Percentiles rank a stretch among this genome's conserved stretches.
These are phyloP conservation scores for Diaporthe nobilis DNA, from an alignment of 2,329 filamentous ascomycete species.

Conservation along the genomic window DNA sequence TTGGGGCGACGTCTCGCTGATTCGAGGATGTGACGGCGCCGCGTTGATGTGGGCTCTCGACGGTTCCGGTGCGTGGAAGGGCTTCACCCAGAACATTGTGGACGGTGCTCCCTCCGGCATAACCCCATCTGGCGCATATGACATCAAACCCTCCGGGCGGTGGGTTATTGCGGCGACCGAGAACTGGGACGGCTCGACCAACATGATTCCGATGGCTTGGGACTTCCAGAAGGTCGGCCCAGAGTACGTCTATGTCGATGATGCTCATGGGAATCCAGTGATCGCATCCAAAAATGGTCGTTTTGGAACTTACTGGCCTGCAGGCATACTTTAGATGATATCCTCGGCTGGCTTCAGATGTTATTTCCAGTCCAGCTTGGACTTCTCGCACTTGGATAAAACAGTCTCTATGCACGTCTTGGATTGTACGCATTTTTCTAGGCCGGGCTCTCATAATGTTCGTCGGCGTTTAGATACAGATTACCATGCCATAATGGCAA, in stretches of 20 bases:
- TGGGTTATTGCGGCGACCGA: constrained; percentile 48
- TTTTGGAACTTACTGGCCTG: constrained; percentile 40
- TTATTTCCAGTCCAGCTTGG: background rate
- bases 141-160: constrained; percentile 43
- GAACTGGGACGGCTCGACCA: constrained; percentile 43
- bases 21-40: constrained; percentile 48
- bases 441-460: background rate
- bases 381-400: background rate
- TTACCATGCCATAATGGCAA: background rate
- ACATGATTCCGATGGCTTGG: constrained; percentile 45
- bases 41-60: constrained; percentile 45
- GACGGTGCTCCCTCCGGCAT: constrained; percentile 43
- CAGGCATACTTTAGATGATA: constrained; percentile 35
- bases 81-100: constrained; percentile 47
- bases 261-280: constrained; percentile 47
- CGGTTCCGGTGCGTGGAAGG: constrained; percentile 45
- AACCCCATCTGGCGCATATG: constrained; percentile 38
- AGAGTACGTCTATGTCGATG: constrained; percentile 47
- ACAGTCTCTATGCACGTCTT: background rate
- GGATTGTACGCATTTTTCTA: background rate
- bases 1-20: constrained; percentile 49
- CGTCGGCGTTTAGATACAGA: background rate
- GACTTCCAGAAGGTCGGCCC: constrained; percentile 45
- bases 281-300: constrained; percentile 44
- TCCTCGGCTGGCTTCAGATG: background rate